Evolutionary conservation across 2,329 filamentous ascomycete species (phyloP).

Genomic region (Venturia aucupariae): DNA sequence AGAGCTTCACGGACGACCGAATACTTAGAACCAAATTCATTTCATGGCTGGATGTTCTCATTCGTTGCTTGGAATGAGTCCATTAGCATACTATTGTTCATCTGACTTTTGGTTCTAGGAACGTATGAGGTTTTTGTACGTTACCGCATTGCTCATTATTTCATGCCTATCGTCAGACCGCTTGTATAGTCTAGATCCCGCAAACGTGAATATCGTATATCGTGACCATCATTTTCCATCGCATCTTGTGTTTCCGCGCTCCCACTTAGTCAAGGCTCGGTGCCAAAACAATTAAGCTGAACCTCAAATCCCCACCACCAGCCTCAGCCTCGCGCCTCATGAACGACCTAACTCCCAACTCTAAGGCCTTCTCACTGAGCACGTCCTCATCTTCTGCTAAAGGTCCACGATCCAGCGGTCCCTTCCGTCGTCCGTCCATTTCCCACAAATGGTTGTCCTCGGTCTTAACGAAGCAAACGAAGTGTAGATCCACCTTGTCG

Average conservation of each 20-base stretch:
- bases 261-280: conserved; percentile 43
- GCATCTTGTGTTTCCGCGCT: not conserved
- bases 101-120: too few species aligned
- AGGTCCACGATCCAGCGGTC: conserved; percentile 55
- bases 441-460: conserved; percentile 65
- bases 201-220: not conserved
- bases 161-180: conserved; percentile 1
- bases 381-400: conserved; percentile 38
- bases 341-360: conserved; percentile 56
- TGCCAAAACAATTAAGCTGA: conserved; percentile 53
- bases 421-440: conserved; percentile 65
- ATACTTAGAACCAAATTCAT: too few species aligned
- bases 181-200: not conserved
- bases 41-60: too few species aligned
- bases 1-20: too few species aligned
- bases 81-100: too few species aligned
- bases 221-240: not conserved
- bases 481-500: conserved; percentile 87
- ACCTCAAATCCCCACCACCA: conserved; percentile 50
- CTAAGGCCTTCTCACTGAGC: conserved; percentile 61
- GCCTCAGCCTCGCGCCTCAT: conserved; percentile 47
- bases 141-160: not conserved
- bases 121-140: not conserved
- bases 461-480: conserved; percentile 85
- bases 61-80: too few species aligned